Base-by-base conservation (phyloP, 768 basidiomycete species). In the Termitomyces heimii region DNA sequence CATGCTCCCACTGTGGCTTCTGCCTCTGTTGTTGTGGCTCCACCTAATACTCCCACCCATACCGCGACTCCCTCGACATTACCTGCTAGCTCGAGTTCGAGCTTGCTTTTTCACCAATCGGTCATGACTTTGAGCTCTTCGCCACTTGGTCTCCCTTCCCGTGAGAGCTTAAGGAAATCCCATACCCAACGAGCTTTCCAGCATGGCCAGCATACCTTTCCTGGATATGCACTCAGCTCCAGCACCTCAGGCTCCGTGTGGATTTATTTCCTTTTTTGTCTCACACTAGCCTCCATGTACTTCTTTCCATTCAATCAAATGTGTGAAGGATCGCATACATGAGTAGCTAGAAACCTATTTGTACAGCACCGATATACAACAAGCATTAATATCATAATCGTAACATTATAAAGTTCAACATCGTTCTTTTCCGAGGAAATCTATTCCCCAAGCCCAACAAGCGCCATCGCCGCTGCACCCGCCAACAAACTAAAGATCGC, bases 391-490 rank as follows among this genome's bases (percentile, higher is more conserved):
- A 29, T 39, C 20, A 8, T n/a, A 39, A 40, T 40, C 9, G 5
- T 6, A 24, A 26, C 16, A n/a, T 13, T 29, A 14, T 52, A 39
- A 4, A 28, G 2, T 18, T 9, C 20, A 46, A 39, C 14, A 22
- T 18, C 18, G 3, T 12, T 10, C 5, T 35, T 42, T 28, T 48
- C 6, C 22, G 8, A n/a, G 7, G 6, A 24, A 28, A n/a, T 28
- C 64, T 54, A 75, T 59, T 79, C 77, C 13, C 74, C 75, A 47
- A 80, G 70, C 55, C 80, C 81, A 40, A 86, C 74, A 16, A 84
- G 61, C n/a, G 80, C 80, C 87, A 89, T 90, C 48, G 77, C 81
- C 0, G 66, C 66, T 1, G 82, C 83, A 4, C 89, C 89, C n/a
- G 77, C 74, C 28, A 84, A 65, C 56, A 89, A 66, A 65, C 86